These are phyloP conservation scores for Phytophthora fragariaefolia DNA, from an alignment of 352 stramenopile genomes.

Conservation along the genomic window DNA sequence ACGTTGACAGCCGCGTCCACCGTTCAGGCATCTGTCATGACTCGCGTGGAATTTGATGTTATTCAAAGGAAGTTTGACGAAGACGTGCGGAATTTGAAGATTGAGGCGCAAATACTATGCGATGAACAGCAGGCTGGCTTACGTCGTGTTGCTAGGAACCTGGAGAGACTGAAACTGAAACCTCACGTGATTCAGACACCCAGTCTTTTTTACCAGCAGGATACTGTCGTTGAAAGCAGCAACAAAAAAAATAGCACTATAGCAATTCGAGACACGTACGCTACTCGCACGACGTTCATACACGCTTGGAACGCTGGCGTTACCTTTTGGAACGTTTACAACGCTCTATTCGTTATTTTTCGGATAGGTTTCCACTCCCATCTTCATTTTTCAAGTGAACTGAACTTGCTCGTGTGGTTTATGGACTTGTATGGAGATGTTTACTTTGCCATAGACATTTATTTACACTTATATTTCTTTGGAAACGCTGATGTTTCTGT, in stretches of 20 bases:
- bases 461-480: slow-evolving; percentile 68
- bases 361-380: slow-evolving; percentile 62
- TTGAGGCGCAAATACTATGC: slow-evolving; percentile 44
- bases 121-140: slow-evolving; percentile 37
- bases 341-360: slow-evolving; percentile 63
- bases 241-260: background rate
- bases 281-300: slow-evolving; percentile 26
- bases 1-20: slow-evolving; percentile 49
- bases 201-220: slow-evolving; percentile 56
- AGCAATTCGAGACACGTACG: slow-evolving; percentile 4
- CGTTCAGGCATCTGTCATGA: slow-evolving; percentile 65
- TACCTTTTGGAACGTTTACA: slow-evolving; percentile 70
- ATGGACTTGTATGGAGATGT: slow-evolving; percentile 41
- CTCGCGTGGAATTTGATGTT: slow-evolving; percentile 60
- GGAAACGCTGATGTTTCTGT: background rate
- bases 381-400: slow-evolving; percentile 31
- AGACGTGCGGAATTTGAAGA: slow-evolving; percentile 48
- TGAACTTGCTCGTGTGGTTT: slow-evolving; percentile 45
- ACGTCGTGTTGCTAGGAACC: slow-evolving; percentile 41
- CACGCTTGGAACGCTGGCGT: slow-evolving; percentile 49
- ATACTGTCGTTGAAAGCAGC: slow-evolving; percentile 11
- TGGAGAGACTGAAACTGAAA: slow-evolving; percentile 53
- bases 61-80: slow-evolving; percentile 58
- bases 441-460: slow-evolving; percentile 57
- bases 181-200: slow-evolving; percentile 46